phyloP scores from a whole-genome alignment of 2,329 filamentous ascomycete species.

The Tolypocladium tropicale region DNA sequence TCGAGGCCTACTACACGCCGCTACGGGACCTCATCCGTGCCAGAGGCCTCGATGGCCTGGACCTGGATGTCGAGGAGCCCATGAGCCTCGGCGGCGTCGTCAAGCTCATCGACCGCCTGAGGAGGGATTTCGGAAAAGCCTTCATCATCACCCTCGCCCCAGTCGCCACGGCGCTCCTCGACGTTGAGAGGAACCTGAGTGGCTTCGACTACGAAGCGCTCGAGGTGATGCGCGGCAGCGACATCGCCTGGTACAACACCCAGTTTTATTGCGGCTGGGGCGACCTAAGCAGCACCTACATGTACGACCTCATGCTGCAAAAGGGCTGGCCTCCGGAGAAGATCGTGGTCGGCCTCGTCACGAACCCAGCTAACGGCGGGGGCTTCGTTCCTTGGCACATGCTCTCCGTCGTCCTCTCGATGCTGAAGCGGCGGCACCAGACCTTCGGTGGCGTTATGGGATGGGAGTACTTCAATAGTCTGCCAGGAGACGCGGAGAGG shows the following conservation, averaged over 20 bases:
- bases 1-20: conserved; percentile 65
- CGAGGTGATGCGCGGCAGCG: conserved; percentile 52
- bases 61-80: conserved; percentile 71
- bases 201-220: conserved; percentile 74
- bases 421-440: conserved; percentile 41
- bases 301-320: conserved; percentile 41
- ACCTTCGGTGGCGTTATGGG: conserved; percentile 83
- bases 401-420: conserved; percentile 29
- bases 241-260: conserved; percentile 78
- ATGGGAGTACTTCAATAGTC: conserved; percentile 89
- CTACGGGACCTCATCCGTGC: conserved; percentile 54
- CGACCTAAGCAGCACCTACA: conserved; percentile 31
- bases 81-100: conserved; percentile 59
- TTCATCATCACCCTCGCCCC: conserved; percentile 78
- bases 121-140: conserved; percentile 53
- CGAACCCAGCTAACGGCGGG: conserved; percentile 63
- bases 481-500: conserved; percentile 48
- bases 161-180: conserved; percentile 62
- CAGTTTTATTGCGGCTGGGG: conserved; percentile 95
- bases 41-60: conserved; percentile 56
- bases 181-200: conserved; percentile 51
- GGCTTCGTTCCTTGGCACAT: conserved; percentile 40
- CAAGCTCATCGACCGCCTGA: conserved; percentile 56
- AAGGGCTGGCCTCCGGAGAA: conserved; percentile 63
- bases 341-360: conserved; percentile 73